A percentile compares a stretch with the other conserved stretches of the same genome.
These are phyloP conservation scores for Salix caprea DNA, from an alignment of 345 rosid genomes.

Conservation along the genomic window DNA sequence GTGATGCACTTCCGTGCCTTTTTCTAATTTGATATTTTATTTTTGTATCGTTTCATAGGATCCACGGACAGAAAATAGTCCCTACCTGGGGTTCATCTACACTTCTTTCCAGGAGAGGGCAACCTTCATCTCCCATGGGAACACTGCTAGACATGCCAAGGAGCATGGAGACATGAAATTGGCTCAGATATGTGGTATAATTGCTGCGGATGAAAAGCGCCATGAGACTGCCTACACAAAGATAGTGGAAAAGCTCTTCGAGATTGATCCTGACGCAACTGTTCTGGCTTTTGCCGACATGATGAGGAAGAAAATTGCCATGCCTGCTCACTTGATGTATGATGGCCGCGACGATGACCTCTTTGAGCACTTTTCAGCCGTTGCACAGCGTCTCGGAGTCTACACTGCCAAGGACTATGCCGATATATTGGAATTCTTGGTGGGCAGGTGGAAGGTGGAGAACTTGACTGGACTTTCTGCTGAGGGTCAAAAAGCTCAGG, in stretches of 20 bases:
- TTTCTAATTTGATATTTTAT: neutral
- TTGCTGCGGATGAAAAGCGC: slow-evolving; percentile 91
- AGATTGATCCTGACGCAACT: slow-evolving; percentile 79
- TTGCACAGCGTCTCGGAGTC: slow-evolving; percentile 84
- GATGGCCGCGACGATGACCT: slow-evolving; percentile 69
- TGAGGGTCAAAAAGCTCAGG: slow-evolving; percentile 83
- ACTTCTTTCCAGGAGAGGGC: slow-evolving; percentile 98
- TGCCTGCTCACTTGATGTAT: slow-evolving; percentile 95
- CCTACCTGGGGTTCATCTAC: slow-evolving; percentile 86
- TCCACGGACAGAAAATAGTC: slow-evolving; percentile 76
- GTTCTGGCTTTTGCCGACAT: slow-evolving; percentile 75
- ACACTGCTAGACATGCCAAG: slow-evolving; percentile 88
- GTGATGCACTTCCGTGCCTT: too few relatives aligned
- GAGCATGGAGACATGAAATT: slow-evolving; percentile 68
- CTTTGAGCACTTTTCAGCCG: slow-evolving; percentile 71
- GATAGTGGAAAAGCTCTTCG: slow-evolving; percentile 79
- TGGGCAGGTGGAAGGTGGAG: slow-evolving; percentile 71
- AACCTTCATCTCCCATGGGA: slow-evolving; percentile 89
- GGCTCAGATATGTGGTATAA: slow-evolving; percentile 88
- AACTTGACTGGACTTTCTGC: slow-evolving; percentile 62
- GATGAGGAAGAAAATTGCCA: slow-evolving; percentile 93
- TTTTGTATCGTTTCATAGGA: slow-evolving; percentile 43
- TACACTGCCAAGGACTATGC: slow-evolving; percentile 89
- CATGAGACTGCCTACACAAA: slow-evolving; percentile 92
- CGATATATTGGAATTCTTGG: slow-evolving; percentile 79